A percentile compares a stretch with the other conserved stretches of the same genome.
phyloP scores from a whole-genome alignment of 495 filamentous ascomycete genomes.

The Cairneyella variabilis region DNA sequence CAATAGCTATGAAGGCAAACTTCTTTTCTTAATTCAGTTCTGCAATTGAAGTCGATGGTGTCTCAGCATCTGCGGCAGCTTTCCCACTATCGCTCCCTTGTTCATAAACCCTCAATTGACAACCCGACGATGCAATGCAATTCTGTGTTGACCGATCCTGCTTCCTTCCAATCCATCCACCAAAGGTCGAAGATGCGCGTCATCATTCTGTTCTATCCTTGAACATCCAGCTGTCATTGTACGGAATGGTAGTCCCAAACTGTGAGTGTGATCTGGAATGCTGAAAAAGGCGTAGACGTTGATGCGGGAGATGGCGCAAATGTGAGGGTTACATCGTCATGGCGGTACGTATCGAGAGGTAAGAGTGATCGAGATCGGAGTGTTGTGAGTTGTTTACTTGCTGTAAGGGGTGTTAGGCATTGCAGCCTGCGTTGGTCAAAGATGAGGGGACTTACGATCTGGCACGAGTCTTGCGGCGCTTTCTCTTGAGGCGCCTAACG shows the following conservation, averaged over 20 bases:
- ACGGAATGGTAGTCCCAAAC: slow-evolving; percentile 24
- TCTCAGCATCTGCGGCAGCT: slow-evolving; percentile 29
- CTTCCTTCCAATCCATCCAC: slow-evolving; percentile 27
- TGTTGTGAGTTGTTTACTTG: slow-evolving; percentile 68
- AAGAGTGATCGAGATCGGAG: slow-evolving; percentile 56
- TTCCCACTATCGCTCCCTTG: slow-evolving; percentile 22
- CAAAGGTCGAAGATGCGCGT: slow-evolving; percentile 27
- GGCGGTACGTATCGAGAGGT: slow-evolving; percentile 28
- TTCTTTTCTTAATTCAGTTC: slow-evolving; percentile 22
- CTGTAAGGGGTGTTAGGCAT: slow-evolving; percentile 40
- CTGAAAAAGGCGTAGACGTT: slow-evolving; percentile 29
- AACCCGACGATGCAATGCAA: no score
- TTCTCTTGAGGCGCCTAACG: slow-evolving; percentile 94
- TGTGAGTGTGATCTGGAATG: slow-evolving; percentile 20
- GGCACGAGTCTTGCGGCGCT: slow-evolving; percentile 98
- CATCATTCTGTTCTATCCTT: slow-evolving; percentile 27
- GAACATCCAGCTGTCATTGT: slow-evolving; percentile 26
- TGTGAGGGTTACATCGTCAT: slow-evolving; percentile 31
- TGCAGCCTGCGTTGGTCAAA: background rate
- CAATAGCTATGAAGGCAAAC: slow-evolving; percentile 5
- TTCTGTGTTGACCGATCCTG: slow-evolving; percentile 22
- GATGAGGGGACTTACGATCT: slow-evolving; percentile 62
- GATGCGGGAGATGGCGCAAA: slow-evolving; percentile 29
- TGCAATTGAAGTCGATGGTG: slow-evolving; percentile 24
- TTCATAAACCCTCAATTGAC: slow-evolving; percentile 25